Conservation (phyloP, 2,329 filamentous ascomycete genomes). For the Boeremia exigua region DNA sequence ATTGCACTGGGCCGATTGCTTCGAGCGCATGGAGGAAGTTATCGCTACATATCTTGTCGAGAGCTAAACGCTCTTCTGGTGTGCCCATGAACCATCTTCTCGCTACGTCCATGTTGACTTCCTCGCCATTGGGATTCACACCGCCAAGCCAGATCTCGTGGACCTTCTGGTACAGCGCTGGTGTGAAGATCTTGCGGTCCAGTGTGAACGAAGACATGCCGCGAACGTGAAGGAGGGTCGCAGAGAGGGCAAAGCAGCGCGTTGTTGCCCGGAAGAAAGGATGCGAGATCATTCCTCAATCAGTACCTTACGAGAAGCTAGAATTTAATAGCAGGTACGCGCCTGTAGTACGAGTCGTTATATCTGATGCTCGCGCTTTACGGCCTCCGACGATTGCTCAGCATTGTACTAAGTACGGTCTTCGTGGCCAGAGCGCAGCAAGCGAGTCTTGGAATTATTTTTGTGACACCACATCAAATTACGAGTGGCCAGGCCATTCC, state of each 20-base stretch:
- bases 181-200: conserved; percentile 50
- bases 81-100: conserved; percentile 49
- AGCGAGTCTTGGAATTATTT: background rate
- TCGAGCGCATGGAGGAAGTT: conserved; percentile 46
- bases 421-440: conserved; percentile 4
- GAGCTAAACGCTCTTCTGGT: conserved; percentile 41
- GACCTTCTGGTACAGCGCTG: conserved; percentile 45
- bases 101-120: conserved; percentile 28
- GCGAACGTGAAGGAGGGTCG: conserved; percentile 18
- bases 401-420: background rate
- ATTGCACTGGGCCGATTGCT: conserved; percentile 45
- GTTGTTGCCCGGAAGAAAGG: conserved; percentile 8
- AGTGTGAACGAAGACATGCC: conserved; percentile 46
- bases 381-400: conserved; percentile 15
- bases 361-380: conserved; percentile 9
- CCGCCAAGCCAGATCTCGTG: conserved; percentile 50
- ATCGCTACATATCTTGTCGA: conserved; percentile 47
- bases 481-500: background rate
- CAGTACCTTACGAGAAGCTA: background rate
- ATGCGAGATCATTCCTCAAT: conserved; percentile 5
- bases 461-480: background rate
- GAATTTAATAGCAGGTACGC: background rate
- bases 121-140: conserved; percentile 33
- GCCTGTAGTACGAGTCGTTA: conserved; percentile 4
- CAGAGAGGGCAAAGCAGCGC: conserved; percentile 7